Base-by-base conservation (phyloP, 805 yeast species). In the Citeromyces matritensis region DNA sequence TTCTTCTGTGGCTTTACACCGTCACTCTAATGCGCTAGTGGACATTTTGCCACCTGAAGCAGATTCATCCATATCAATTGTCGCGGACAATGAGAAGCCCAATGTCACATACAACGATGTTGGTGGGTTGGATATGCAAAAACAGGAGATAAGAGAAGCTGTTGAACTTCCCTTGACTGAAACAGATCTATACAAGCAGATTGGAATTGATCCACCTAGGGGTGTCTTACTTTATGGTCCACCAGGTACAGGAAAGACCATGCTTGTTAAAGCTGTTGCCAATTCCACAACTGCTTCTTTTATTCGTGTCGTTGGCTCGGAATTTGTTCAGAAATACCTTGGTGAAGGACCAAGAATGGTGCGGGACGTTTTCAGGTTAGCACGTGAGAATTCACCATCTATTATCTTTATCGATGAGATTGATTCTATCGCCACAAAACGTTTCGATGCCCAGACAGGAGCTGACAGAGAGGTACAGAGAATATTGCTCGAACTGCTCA, bases 301-400 rank as follows among this genome's bases (percentile, higher is more conserved):
- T 47, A 91, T 91, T 43, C 81, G 97, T 53, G 95, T 91, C 21
- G 91, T 84, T 44, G 98, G 98, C 39, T 88, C 97, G 2, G 99
- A 91, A 55, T 91, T 91, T 48, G 98, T 91, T 34, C 98, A 91
- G 53, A 91, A 91, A 57, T 91, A 91, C 55, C 68, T 91, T 34
- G 99, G 99, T 53, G 99, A 91, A 63, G 98, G 99, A 48, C 97
- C 99, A 37, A 73, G 99, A 62, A 91, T 91, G 97, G 98, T 91
- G 24, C 77, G 99, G 55, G 98, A 91, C 54, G 97, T 91, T 24
- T 91, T 91, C 62, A 67, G 97, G 50, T 69, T 91, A 39, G 99
- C 99, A 6, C 72, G 97, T 50, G 99, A 91, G 53, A 91, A 91
- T 58, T 75, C 96, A 1, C 99, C 99, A 5, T 74, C 95, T 7